Conservation (phyloP, 192 early-diverging fungal genomes). For the Rhizoclosmatium sp. region DNA sequence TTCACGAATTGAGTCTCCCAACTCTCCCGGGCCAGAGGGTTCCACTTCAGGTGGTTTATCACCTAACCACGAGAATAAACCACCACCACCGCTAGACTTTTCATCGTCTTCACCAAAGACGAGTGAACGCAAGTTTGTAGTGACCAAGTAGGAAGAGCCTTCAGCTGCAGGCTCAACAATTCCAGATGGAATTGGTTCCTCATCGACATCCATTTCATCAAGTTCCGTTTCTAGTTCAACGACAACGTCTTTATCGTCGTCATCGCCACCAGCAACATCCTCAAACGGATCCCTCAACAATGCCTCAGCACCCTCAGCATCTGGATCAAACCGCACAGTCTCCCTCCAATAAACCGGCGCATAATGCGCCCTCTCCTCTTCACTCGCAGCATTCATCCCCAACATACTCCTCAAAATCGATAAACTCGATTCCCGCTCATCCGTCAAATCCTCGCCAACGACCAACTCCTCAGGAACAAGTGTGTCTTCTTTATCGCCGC, state of each 20-base stretch:
- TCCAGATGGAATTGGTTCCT: not conserved
- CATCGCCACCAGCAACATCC: not conserved
- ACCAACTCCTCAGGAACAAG: not conserved
- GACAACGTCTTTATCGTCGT: not conserved
- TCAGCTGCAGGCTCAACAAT: not conserved
- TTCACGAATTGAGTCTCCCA: conserved; percentile 29
- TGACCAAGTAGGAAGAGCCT: conserved; percentile 22
- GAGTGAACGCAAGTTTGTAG: conserved; percentile 18
- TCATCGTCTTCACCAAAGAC: conserved; percentile 27
- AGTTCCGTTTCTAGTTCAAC: not conserved
- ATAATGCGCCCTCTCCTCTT: conserved; percentile 6
- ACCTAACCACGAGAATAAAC: conserved; percentile 25
- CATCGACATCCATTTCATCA: conserved; percentile 2
- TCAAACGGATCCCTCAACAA: not conserved
- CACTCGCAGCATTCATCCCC: conserved; percentile 3
- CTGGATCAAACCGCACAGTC: conserved; percentile 19
- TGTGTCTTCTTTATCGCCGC: not conserved
- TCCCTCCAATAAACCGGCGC: conserved; percentile 20
- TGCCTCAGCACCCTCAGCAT: not conserved
- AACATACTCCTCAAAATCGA: conserved; percentile 13
- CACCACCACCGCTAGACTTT: not conserved
- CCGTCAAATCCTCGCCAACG: not conserved
- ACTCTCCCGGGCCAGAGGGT: conserved; percentile 10
- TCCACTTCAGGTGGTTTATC: not conserved
- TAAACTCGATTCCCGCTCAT: conserved; percentile 23